Base-by-base conservation (phyloP, 805 yeast genomes). In the Pichia occidentalis region DNA sequence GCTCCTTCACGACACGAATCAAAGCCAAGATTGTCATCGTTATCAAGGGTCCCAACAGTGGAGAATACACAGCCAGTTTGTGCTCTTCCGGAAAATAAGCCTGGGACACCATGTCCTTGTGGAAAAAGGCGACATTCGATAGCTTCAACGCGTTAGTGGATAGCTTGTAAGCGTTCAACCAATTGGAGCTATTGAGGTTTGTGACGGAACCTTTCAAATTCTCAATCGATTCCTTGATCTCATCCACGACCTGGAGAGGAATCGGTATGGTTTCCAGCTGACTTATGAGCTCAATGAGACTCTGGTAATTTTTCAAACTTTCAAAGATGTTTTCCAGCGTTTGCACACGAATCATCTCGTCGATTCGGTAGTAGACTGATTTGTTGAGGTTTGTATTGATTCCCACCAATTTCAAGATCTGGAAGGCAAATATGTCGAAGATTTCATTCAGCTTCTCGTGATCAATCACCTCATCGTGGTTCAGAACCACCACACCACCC, bases 41-140 rank as follows among this genome's bases (percentile, higher is more conserved):
- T 2, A 73, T 62, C 24, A 87, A 64, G 2, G 98, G 98, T 0
- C 97, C 97, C 24, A 88, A 57, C 31, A 90, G 63, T 0, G 98
- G 98, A 53, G 86, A 65, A 49, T 87, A 92, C 1, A 92, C 95
- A 0, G 98, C 97, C 52, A 92, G 68, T 57, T 85, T 88, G 56
- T 90, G 98, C 57, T 90, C 97, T 46, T 84, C 90, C 0, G 98
- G 97, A 67, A 88, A 86, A 58, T 84, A 87, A 39, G 82, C 85
- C 55, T 90, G 97, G 52, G 86, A 95, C 21, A 92, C 85, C 96
- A 92, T 90, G 57, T 82, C 88, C 50, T 85, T 84, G 49, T 90
- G 95, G 57, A 90, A 90, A 52, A 90, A 90, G 0, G 97, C 97
- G 32, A 66, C 66, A 47, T 78, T 71, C 0, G 96, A 82, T 32